Conservation (phyloP, 345 rosid species). For the Populus euphratica region DNA sequence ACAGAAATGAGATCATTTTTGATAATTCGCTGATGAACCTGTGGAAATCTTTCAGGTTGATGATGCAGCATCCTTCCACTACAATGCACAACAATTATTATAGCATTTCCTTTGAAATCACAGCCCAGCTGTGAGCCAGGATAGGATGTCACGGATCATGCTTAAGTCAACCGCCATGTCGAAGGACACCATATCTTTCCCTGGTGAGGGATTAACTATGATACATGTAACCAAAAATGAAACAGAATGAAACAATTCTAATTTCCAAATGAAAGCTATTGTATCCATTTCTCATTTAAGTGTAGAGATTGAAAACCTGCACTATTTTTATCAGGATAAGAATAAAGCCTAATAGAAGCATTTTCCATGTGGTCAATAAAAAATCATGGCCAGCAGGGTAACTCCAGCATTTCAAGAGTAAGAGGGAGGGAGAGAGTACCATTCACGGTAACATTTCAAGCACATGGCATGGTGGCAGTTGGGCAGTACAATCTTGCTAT, state of each 20-base stretch:
- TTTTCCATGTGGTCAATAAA: not conserved
- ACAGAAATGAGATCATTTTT: not conserved
- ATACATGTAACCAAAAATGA: not conserved
- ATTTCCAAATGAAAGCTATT: not conserved
- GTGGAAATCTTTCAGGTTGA: not conserved
- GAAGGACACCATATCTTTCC: not conserved
- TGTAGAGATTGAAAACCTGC: not conserved
- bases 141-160: not conserved
- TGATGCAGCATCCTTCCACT: not conserved
- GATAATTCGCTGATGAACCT: not conserved
- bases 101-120: not conserved
- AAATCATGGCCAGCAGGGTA: not conserved
- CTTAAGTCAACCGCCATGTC: not conserved
- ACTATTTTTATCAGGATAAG: not conserved
- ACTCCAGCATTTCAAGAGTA: not conserved
- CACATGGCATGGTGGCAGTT: conserved; percentile 65
- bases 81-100: not conserved
- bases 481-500: conserved; percentile 56
- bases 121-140: not conserved
- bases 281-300: not conserved
- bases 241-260: not conserved
- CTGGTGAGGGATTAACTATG: not conserved
- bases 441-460: conserved; percentile 62
- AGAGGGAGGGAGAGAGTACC: conserved; percentile 31
- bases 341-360: not conserved